phyloP scores from a whole-genome alignment of 1,139 yeast species.

The Lodderomyces elongisporus region DNA sequence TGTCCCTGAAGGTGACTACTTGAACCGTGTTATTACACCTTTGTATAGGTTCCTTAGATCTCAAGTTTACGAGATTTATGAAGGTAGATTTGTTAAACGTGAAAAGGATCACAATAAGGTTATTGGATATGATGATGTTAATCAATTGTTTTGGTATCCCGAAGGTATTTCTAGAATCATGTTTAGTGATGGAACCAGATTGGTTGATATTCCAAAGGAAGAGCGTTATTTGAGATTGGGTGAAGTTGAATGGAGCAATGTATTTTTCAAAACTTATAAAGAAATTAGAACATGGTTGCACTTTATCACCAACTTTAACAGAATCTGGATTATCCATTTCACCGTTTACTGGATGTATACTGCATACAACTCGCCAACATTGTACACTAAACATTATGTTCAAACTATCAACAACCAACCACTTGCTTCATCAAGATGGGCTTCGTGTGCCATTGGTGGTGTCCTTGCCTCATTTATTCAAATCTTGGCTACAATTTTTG shows the following conservation, averaged over 20 bases:
- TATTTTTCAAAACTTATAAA: slow-evolving; percentile 92
- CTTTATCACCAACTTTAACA: slow-evolving; percentile 88
- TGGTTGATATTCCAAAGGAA: slow-evolving; percentile 83
- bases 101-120: slow-evolving; percentile 93
- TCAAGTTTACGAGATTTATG: slow-evolving; percentile 91
- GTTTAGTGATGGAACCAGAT: slow-evolving; percentile 84
- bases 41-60: slow-evolving; percentile 85
- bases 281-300: slow-evolving; percentile 99
- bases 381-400: slow-evolving; percentile 80
- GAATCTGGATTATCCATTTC: slow-evolving; percentile 95
- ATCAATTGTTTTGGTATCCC: slow-evolving; percentile 98
- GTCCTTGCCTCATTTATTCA: slow-evolving; percentile 76
- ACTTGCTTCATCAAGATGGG: slow-evolving; percentile 84
- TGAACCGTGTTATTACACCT: slow-evolving; percentile 90
- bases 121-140: slow-evolving; percentile 97
- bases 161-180: slow-evolving; percentile 94
- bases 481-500: slow-evolving; percentile 81
- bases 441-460: slow-evolving; percentile 92
- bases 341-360: slow-evolving; percentile 91
- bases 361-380: slow-evolving; percentile 86
- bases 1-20: slow-evolving; percentile 93
- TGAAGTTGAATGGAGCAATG: slow-evolving; percentile 88
- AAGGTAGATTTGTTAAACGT: slow-evolving; percentile 94
- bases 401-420: slow-evolving; percentile 86
- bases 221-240: slow-evolving; percentile 89